Base-by-base conservation (phyloP, 148 eudicot genomes). In the Chenopodium quinoa region DNA sequence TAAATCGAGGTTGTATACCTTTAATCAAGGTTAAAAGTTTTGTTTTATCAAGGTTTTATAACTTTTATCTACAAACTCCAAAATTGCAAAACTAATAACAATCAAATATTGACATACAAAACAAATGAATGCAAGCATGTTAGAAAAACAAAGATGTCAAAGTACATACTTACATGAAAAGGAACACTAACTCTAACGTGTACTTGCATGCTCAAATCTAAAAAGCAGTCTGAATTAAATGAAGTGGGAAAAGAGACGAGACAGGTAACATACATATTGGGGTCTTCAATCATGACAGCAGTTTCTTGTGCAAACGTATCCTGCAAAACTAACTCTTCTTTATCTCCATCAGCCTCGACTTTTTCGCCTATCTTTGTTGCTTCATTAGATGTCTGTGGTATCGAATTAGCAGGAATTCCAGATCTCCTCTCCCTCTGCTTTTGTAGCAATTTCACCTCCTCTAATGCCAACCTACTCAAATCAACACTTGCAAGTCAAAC, bases 251-350 rank as follows among this genome's bases (percentile, higher is more conserved):
- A 73, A 73, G 17, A 31, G 34, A 54, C 73, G 17, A 72, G 76
- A 58, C 29, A 31, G 70, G 78, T 80, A 50, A 50, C 54, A 50
- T 88, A 95, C 98, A 95, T 93, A 86, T 92, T 93, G 52, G 98
- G 98, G 78, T 95, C 98, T 89, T 95, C 98, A n/a, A 90, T 91
- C 94, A 91, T 84, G 83, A 95, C 98, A 87, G 98, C 98, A 84
- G 98, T 95, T 88, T 95, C 98, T 81, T 89, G 94, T 19, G 98
- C 98, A 89, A 95, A 95, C 32, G 98, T 95, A 83, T 95, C 98
- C 86, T 95, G 98, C 84, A 95, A 88, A 62, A 95, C 98, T 86
- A 95, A 86, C 70, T 95, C 98, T 73, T 95, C 98, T 81, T 93
- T 92, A 82, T 94, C 98, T n/a, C 90, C 95, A 82, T 90, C 97